phyloP scores from a whole-genome alignment of 2,329 filamentous ascomycete species.

The Dactylonectria estremocensis region DNA sequence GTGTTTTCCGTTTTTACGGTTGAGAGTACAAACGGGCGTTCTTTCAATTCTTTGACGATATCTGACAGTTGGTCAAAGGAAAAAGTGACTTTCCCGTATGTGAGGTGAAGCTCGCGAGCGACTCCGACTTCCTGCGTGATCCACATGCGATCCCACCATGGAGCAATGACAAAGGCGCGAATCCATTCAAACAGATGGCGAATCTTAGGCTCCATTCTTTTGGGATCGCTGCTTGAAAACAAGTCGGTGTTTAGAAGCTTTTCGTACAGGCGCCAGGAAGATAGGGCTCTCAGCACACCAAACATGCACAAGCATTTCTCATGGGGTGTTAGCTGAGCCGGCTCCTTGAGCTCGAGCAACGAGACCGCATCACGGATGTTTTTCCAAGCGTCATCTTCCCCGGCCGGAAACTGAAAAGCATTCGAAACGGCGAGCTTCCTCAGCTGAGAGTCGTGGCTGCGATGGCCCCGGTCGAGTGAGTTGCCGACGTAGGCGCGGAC shows the following conservation, averaged over 20 bases:
- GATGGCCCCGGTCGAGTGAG: slow-evolving; percentile 21
- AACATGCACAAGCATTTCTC: slow-evolving; percentile 33
- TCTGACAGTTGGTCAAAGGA: slow-evolving; percentile 25
- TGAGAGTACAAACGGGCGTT: background rate
- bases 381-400: slow-evolving; percentile 18
- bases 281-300: slow-evolving; percentile 30
- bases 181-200: slow-evolving; percentile 39
- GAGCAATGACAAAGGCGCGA: slow-evolving; percentile 34
- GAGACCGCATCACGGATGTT: slow-evolving; percentile 19
- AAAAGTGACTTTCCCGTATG: slow-evolving; percentile 34
- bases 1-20: slow-evolving; percentile 20
- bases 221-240: slow-evolving; percentile 1
- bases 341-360: slow-evolving; percentile 16
- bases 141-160: slow-evolving; percentile 45
- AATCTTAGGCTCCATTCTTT: slow-evolving; percentile 30
- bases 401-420: slow-evolving; percentile 26
- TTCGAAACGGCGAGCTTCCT: slow-evolving; percentile 22
- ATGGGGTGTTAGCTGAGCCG: slow-evolving; percentile 16
- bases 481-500: slow-evolving; percentile 38
- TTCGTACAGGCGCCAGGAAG: background rate
- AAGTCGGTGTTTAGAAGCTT: slow-evolving; percentile 23
- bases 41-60: background rate
- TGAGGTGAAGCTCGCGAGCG: slow-evolving; percentile 33
- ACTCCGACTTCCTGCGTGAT: slow-evolving; percentile 42
- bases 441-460: slow-evolving; percentile 22